phyloP scores from a whole-genome alignment of 441 rosid species.

The Theobroma grandiflorum region DNA sequence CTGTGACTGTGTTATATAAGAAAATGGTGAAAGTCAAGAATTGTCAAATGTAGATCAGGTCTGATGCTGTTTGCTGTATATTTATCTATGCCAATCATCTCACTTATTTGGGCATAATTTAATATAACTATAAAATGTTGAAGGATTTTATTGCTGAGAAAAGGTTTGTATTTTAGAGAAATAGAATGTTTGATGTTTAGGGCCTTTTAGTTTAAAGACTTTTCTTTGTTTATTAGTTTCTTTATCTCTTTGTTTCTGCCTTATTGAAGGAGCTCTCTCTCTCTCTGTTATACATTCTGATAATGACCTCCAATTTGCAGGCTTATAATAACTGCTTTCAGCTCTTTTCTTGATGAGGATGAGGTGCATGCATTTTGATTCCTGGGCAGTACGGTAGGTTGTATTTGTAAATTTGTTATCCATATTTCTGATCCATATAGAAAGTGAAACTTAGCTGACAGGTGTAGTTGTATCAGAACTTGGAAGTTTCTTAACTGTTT shows the following conservation, averaged over 20 bases:
- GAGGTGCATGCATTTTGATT: constrained; percentile 35
- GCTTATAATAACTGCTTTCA: constrained; percentile 47
- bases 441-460: constrained; percentile 23
- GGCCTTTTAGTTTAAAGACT: neutral
- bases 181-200: neutral
- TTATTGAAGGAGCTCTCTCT: neutral
- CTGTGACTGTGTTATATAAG: neutral
- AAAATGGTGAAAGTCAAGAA: too few relatives aligned
- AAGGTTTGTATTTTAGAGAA: neutral
- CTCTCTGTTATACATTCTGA: constrained; percentile 28
- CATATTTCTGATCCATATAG: constrained; percentile 24
- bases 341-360: constrained; percentile 44
- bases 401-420: constrained; percentile 21
- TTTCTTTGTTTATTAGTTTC: neutral
- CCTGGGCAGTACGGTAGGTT: constrained; percentile 20
- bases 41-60: too few relatives aligned
- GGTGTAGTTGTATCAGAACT: neutral
- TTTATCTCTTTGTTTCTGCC: constrained; percentile 3
- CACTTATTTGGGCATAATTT: neutral
- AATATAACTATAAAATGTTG: neutral
- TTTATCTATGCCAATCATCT: neutral
- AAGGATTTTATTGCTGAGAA: neutral
- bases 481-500: constrained; percentile 16
- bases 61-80: neutral
- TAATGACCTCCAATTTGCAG: constrained; percentile 47